Conservation (phyloP, 495 filamentous ascomycete genomes). For the Penicilliopsis zonata region DNA sequence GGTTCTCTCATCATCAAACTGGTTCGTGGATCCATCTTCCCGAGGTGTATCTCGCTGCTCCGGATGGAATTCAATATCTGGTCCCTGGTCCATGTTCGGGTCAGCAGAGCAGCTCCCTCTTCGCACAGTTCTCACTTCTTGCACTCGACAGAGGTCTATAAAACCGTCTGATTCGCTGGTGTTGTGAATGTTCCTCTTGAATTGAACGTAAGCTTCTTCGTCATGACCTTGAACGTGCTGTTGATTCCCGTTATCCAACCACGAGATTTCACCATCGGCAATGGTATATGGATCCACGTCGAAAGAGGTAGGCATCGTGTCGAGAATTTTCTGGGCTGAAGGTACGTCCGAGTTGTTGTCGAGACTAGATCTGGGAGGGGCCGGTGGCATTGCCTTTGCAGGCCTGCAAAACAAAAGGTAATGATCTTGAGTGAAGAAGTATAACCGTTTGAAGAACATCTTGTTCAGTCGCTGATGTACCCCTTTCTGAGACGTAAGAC, state of each 20-base stretch:
- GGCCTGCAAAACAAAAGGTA: conserved; percentile 56
- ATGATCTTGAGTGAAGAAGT: conserved; percentile 59
- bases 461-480: conserved; percentile 46
- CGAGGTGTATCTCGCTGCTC: conserved; percentile 29
- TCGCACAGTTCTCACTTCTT: conserved; percentile 41
- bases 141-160: conserved; percentile 49
- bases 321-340: conserved; percentile 40
- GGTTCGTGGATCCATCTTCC: conserved; percentile 40
- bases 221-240: conserved; percentile 37
- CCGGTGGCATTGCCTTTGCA: conserved; percentile 50
- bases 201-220: conserved; percentile 50
- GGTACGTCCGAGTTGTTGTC: conserved; percentile 35
- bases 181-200: conserved; percentile 47
- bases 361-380: conserved; percentile 44
- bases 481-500: conserved; percentile 55
- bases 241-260: conserved; percentile 38
- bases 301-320: conserved; percentile 49
- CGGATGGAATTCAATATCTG: conserved; percentile 37
- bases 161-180: conserved; percentile 51
- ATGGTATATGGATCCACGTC: conserved; percentile 52
- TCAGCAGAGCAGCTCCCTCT: conserved; percentile 40
- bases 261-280: conserved; percentile 41
- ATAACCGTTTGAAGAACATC: conserved; percentile 59
- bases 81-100: conserved; percentile 32
- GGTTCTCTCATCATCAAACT: conserved; percentile 45